These are phyloP conservation scores for Syzygium aqueum DNA, from an alignment of 345 rosid species.

Conservation along the genomic window DNA sequence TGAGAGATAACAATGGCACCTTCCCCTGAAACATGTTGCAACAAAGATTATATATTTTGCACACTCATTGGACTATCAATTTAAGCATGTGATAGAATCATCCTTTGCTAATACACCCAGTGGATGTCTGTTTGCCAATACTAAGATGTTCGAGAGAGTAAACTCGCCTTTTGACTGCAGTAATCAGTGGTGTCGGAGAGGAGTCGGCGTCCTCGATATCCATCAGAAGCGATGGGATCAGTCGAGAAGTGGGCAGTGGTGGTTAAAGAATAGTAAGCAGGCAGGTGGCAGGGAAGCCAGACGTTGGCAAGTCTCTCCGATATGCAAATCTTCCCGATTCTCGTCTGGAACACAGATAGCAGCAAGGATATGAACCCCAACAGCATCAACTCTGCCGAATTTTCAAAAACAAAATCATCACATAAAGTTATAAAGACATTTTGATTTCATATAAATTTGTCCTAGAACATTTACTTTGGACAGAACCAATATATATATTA, in stretches of 20 bases:
- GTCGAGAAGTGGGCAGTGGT: slow-evolving; percentile 28
- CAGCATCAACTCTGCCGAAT: slow-evolving; percentile 68
- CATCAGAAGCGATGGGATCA: slow-evolving; percentile 4
- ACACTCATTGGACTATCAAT: not conserved
- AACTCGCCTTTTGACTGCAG: slow-evolving; percentile 21
- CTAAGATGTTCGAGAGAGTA: not conserved
- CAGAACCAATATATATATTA: not conserved
- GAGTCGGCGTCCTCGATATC: slow-evolving; percentile 25
- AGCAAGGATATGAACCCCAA: slow-evolving; percentile 78
- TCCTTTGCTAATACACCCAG: not conserved
- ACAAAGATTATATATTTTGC: not conserved
- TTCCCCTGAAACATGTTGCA: slow-evolving; percentile 40
- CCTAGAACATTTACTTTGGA: not conserved
- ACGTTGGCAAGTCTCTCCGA: slow-evolving; percentile 24
- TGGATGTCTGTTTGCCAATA: not conserved
- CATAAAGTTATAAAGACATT: not conserved
- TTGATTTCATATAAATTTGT: not conserved
- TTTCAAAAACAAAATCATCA: not conserved
- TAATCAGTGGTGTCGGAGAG: slow-evolving; percentile 30
- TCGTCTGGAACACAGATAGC: slow-evolving; percentile 46
- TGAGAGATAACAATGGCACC: slow-evolving; percentile 43
- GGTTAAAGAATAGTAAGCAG: not conserved
- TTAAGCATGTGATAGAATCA: not conserved
- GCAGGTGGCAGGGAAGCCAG: slow-evolving; percentile 47
- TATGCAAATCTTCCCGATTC: slow-evolving; percentile 45